A percentile compares a stretch with the other conserved stretches of the same genome.
Conservation (phyloP, 208 protist species). For the Trypanosoma brucei region DNA sequence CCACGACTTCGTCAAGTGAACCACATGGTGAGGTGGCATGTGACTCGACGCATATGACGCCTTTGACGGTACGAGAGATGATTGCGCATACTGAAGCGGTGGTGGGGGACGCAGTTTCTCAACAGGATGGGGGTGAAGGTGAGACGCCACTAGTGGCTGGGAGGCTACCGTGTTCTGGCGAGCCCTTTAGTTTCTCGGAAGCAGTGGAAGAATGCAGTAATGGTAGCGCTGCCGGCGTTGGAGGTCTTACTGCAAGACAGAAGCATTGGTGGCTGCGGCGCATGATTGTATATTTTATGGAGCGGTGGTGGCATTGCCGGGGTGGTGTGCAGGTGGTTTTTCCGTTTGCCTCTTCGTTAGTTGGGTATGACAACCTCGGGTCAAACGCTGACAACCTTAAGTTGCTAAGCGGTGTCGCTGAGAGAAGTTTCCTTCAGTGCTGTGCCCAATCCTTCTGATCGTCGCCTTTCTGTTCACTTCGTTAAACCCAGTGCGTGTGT, state of each 20-base stretch:
- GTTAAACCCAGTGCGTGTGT: too few species aligned
- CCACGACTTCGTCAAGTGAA: too few species aligned
- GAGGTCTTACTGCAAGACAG: constrained; percentile 5
- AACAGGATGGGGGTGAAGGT: constrained; percentile 8
- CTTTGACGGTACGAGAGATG: too few species aligned
- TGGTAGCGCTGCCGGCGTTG: background rate
- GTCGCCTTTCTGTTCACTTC: background rate
- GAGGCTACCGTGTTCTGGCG: constrained; percentile 17
- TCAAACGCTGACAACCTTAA: background rate
- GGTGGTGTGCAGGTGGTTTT: constrained; percentile 3
- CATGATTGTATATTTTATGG: constrained; percentile 15
- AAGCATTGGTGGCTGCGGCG: constrained; percentile 18
- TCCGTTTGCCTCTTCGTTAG: background rate
- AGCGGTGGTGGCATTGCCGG: constrained; percentile 21
- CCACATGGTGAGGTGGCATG: too few species aligned
- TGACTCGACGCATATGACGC: too few species aligned
- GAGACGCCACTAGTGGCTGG: constrained; percentile 12
- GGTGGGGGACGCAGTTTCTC: background rate
- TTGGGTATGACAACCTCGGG: background rate
- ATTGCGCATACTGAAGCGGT: too few species aligned
- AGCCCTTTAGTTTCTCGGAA: constrained; percentile 11
- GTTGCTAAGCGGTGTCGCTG: background rate
- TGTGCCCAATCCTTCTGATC: constrained; percentile 11
- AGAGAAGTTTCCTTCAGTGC: constrained; percentile 11
- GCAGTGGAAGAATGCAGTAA: background rate